These are phyloP conservation scores for Cynanchum wilfordii DNA, from an alignment of 257 asterid genomes.

Conservation along the genomic window DNA sequence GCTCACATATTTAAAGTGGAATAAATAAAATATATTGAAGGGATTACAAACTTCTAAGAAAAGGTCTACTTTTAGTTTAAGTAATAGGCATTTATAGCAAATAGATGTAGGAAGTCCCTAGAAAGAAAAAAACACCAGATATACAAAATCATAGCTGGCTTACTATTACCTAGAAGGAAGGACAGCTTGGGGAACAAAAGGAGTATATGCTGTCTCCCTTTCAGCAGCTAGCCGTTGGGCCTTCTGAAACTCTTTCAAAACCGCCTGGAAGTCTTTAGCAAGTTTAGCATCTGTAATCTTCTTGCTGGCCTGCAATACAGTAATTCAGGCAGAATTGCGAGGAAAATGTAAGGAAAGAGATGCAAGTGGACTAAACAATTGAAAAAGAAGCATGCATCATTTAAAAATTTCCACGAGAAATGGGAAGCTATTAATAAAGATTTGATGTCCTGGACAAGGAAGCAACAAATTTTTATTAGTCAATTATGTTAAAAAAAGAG, in stretches of 20 bases:
- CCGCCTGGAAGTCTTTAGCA: slow-evolving; percentile 92
- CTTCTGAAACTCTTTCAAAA: slow-evolving; percentile 80
- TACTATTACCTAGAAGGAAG: slow-evolving; percentile 54
- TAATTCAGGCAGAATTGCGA: not conserved
- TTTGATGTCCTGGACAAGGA: not conserved
- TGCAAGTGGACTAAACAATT: not conserved
- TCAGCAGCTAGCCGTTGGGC: slow-evolving; percentile 44
- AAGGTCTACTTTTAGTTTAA: not conserved
- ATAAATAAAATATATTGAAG: no score
- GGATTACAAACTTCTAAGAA: not conserved
- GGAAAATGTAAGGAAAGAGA: not conserved
- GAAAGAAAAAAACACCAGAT: not conserved
- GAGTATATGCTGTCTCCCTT: slow-evolving; percentile 65
- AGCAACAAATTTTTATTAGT: not conserved
- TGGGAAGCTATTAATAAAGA: not conserved
- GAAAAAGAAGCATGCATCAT: not conserved
- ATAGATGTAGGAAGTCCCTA: not conserved
- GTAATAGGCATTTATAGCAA: not conserved
- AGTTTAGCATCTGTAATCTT: slow-evolving; percentile 89
- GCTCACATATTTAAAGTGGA: no score
- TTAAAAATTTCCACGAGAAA: no score
- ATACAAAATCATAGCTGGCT: not conserved
- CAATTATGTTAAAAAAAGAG: not conserved
- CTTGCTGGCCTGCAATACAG: slow-evolving; percentile 65
- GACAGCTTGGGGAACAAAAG: slow-evolving; percentile 48